Percentiles rank a stretch among this genome's conserved stretches.
These are phyloP conservation scores for Ascocoryne sarcoides DNA, from an alignment of 2,329 filamentous ascomycete genomes.

Conservation along the genomic window DNA sequence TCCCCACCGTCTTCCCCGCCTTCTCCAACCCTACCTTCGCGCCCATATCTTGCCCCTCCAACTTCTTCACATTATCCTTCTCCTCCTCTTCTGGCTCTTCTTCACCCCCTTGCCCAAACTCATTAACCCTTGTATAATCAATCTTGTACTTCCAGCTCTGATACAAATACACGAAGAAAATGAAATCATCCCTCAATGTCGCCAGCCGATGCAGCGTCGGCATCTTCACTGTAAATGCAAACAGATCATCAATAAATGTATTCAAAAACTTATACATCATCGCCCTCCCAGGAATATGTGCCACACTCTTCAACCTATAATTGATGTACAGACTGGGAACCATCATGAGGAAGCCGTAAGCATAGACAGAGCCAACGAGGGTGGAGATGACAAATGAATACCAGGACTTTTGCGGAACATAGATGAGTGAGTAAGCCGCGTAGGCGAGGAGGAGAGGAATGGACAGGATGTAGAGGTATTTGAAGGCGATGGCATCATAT, in stretches of 20 bases:
- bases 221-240: slow-evolving; percentile 99
- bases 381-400: slow-evolving; percentile 94
- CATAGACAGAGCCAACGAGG: slow-evolving; percentile 90
- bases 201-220: slow-evolving; percentile 85
- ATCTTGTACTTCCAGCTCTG: slow-evolving; percentile 88
- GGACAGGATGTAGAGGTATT: slow-evolving; percentile 89
- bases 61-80: slow-evolving; percentile 18
- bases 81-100: slow-evolving; percentile 58
- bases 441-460: slow-evolving; percentile 84
- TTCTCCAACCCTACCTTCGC: background rate
- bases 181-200: slow-evolving; percentile 88
- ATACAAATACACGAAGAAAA: slow-evolving; percentile 97
- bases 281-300: slow-evolving; percentile 92
- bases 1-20: no score
- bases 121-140: slow-evolving; percentile 88
- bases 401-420: slow-evolving; percentile 96
- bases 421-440: slow-evolving; percentile 81
- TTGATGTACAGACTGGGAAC: slow-evolving; percentile 97
- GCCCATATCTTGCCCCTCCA: slow-evolving; percentile 14
- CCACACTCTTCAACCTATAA: slow-evolving; percentile 90
- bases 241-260: slow-evolving; percentile 97
- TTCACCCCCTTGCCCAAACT: slow-evolving; percentile 98
- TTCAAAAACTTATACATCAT: slow-evolving; percentile 99
- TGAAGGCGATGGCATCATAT: slow-evolving; percentile 96
- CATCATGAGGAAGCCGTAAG: slow-evolving; percentile 99